These are phyloP conservation scores for Hygrophila difformis DNA, from an alignment of 257 asterid genomes.

Conservation along the genomic window DNA sequence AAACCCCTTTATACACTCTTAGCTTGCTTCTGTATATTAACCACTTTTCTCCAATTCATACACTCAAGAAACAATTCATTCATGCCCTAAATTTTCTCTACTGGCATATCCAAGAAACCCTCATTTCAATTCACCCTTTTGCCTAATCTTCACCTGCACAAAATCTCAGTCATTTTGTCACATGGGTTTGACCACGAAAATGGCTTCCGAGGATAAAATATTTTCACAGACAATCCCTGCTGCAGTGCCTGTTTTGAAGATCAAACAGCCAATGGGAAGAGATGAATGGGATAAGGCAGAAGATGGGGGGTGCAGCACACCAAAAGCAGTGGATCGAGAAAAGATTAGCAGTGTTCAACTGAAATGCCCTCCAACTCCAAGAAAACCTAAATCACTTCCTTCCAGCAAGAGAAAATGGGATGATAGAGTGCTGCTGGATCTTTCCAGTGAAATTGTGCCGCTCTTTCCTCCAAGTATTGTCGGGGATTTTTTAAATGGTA, in stretches of 20 bases:
- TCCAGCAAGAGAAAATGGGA: conserved; percentile 24
- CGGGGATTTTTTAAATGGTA: conserved; percentile 33
- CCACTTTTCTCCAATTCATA: too few species aligned
- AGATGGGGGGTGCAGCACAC: conserved; percentile 33
- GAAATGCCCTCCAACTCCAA: conserved; percentile 67
- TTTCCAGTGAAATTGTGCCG: conserved; percentile 39
- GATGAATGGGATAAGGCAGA: conserved; percentile 12
- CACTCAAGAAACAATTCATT: too few species aligned
- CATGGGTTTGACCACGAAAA: conserved; percentile 32
- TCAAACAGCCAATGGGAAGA: conserved; percentile 13
- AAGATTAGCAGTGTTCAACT: too few species aligned
- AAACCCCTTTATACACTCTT: background rate
- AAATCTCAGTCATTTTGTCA: conserved; percentile 12
- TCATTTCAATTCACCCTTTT: too few species aligned
- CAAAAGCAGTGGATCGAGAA: conserved; percentile 30
- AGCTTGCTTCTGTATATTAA: background rate
- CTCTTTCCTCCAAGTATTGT: conserved; percentile 42
- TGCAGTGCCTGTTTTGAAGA: conserved; percentile 19
- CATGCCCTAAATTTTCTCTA: too few species aligned
- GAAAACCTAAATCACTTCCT: conserved; percentile 47
- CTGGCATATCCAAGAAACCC: background rate
- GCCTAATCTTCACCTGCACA: conserved; percentile 18
- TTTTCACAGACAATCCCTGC: conserved; percentile 9
- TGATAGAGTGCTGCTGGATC: conserved; percentile 36
- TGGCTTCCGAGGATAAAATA: conserved; percentile 11